Base-by-base conservation (phyloP, 306 rosid species). In the Lathyrus oleraceus region DNA sequence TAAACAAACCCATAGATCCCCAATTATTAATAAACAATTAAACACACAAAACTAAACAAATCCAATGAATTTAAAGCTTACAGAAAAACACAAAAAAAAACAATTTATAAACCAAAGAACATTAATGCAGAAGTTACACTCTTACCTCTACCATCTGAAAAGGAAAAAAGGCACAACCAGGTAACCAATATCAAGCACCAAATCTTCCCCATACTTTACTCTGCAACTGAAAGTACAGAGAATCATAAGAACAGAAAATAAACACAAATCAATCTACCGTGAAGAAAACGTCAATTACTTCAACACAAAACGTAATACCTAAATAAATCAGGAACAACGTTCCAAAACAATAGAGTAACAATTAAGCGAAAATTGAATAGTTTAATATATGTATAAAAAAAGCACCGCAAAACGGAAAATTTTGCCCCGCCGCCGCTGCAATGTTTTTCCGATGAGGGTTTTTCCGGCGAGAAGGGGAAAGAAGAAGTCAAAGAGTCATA, bases 61-160 rank as follows among this genome's bases (percentile, higher is more conserved):
- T 10, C 36, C 42, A 62, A 19, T 7, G 51, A 54, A 72, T 28
- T 28, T 40, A 62, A 61, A 56, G 8, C 64, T 10, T 17, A 28
- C 1, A 76, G 6, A 53, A 25, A 67, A 4, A 54, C 14, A 76
- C 17, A 8, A 56, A 10, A 36, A 64, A 14, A 25, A 25, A 25
- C 4, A 25, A 25, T 25, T 25, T 25, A 25, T 25, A 25, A 25
- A 25, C 17, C 72, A 49, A 5, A 53, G 1, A 69, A 69, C 19
- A 54, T 13, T 32, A 20, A 48, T 12, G 66, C 63, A 47, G 14
- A 65, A 79, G 61, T 52, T 60, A 17, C 61, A 38, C 9, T 11
- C 52, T 73, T 73, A 91, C 97, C 96, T 87, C 96, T 83, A 49
- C 79, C 83, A 44, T 79, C 65, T 4, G 92, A 83, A 58, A 59